phyloP scores from a whole-genome alignment of 129 eudicot genomes.

The Calendula officinalis region DNA sequence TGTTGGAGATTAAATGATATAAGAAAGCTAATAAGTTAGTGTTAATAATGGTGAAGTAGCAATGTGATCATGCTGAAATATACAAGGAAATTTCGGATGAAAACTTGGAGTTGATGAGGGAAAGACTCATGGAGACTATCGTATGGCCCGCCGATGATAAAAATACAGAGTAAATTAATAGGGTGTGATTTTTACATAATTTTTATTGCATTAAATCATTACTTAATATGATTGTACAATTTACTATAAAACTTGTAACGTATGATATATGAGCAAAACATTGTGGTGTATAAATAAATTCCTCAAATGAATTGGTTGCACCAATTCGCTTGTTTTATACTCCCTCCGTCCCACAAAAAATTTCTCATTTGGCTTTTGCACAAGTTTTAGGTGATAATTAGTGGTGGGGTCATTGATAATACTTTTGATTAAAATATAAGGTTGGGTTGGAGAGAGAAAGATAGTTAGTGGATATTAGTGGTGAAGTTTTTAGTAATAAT shows the following conservation, averaged over 20 bases:
- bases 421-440: too few species aligned
- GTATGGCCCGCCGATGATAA: constrained; percentile 77
- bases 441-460: too few species aligned
- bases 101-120: constrained; percentile 74
- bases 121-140: constrained; percentile 68
- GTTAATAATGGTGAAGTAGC: constrained; percentile 32
- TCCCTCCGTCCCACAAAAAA: background rate
- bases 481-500: too few species aligned
- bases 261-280: too few species aligned
- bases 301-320: too few species aligned
- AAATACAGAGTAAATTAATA: constrained; percentile 33
- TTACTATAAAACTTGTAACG: too few species aligned
- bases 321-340: background rate
- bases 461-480: too few species aligned
- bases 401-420: too few species aligned
- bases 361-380: too few species aligned
- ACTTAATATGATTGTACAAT: too few species aligned
- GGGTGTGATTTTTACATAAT: background rate
- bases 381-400: too few species aligned
- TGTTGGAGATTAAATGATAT: background rate
- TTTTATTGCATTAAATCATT: background rate
- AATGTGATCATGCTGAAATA: constrained; percentile 65
- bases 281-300: too few species aligned
- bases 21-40: background rate
- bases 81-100: constrained; percentile 66